Conservation (phyloP, 768 basidiomycete species). For the Suillus brevipes region DNA sequence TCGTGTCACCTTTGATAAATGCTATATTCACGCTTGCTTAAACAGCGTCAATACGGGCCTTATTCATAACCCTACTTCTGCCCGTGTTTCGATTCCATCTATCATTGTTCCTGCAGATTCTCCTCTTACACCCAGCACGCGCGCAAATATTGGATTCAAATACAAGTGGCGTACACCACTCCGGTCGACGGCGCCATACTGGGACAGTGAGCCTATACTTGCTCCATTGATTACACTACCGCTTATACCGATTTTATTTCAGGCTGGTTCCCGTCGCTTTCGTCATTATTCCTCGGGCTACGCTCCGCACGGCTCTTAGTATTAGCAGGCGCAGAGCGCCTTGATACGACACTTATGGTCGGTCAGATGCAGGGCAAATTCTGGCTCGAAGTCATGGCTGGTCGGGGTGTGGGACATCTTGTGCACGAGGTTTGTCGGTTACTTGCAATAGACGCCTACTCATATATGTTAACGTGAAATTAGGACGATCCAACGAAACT, state of each 20-base stretch:
- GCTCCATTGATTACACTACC: background rate
- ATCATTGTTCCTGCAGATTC: constrained; percentile 58
- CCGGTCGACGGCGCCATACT: constrained; percentile 82
- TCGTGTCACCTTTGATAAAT: background rate
- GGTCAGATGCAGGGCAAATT: constrained; percentile 98
- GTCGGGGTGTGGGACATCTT: constrained; percentile 84
- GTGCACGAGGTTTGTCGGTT: constrained; percentile 75
- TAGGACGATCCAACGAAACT: constrained; percentile 85
- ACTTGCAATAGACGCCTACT: background rate
- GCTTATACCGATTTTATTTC: background rate
- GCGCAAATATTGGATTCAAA: constrained; percentile 22
- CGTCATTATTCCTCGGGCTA: constrained; percentile 71
- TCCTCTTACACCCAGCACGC: constrained; percentile 28
- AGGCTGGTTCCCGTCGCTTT: constrained; percentile 94
- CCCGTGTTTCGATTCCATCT: constrained; percentile 85
- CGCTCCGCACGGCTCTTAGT: constrained; percentile 85
- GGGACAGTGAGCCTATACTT: constrained; percentile 61
- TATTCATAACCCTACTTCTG: constrained; percentile 79
- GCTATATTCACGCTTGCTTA: background rate
- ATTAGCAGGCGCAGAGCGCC: constrained; percentile 88
- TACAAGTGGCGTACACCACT: constrained; percentile 86
- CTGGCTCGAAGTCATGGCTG: constrained; percentile 77
- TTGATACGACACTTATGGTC: constrained; percentile 93
- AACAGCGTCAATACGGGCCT: constrained; percentile 75
- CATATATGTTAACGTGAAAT: background rate